Evolutionary conservation across 768 basidiomycete genomes (phyloP), one percentile per base, ranked within the genome.

Genomic region (Kwoniella europaea): DNA sequence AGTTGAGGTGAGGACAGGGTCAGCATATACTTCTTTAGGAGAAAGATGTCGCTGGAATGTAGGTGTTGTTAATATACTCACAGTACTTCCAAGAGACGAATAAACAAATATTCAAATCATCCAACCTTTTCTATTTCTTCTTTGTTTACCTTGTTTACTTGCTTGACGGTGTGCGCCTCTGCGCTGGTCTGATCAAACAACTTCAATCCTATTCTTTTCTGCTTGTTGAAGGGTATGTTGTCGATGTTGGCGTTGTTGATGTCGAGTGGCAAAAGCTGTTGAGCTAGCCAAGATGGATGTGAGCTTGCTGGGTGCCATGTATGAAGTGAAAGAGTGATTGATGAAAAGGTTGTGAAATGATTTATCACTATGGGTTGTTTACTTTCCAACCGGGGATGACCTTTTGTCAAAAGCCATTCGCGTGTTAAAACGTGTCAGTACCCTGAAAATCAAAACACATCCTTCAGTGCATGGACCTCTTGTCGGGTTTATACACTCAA

Each of bases 381-480:
- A 18, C n/a, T 16, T 15, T 52, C 10, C 9, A 29, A 44, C 29
- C 20, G 13, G 44, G 27, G 42, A 60, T 42, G 35, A n/a, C 59
- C n/a, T 60, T 1, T 24, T 24, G 18, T 27, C 24, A n/a, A 35
- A 67, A 67, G 65, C 65, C 65, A 67, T 67, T 56, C 65, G 65
- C 65, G 65, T 67, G 56, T 46, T 10, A 58, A 18, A 18, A n/a
- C 9, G 42, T n/a, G 56, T 50, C 42, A 43, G 58, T 58, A 67
- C 65, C 65, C 65, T 67, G 65, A 67, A 67, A 67, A 67, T 67
- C 65, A 67, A 67, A 58, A 67, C n/a, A 58, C n/a, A 43, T 27
- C 55, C 4, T 9, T 9, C 6, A 57, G 3, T 5, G 53, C 24
- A 43, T 42, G 27, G 59, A 60, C 59, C 59, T 10, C 16, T 4